phyloP scores from a whole-genome alignment of 2,329 filamentous ascomycete species.

The Colletotrichum sp. region DNA sequence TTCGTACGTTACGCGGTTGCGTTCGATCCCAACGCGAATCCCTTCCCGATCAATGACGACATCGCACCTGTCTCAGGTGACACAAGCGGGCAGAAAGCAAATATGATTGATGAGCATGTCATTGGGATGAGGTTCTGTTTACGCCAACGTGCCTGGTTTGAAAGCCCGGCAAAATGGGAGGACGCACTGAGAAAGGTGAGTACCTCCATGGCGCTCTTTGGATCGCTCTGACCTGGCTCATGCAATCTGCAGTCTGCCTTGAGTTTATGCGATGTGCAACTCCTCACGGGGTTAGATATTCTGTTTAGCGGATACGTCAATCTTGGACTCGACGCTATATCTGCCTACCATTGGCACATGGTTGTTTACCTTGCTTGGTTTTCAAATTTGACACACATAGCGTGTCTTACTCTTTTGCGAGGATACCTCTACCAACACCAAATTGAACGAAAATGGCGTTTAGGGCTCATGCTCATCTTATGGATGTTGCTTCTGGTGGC shows the following conservation, averaged over 20 bases:
- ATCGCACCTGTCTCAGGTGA: background rate
- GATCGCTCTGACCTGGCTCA: background rate
- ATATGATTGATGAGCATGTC: background rate
- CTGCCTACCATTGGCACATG: background rate
- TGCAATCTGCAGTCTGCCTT: background rate
- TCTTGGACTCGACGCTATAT: background rate
- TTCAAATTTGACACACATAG: background rate
- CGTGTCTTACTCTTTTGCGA: background rate
- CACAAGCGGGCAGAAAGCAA: background rate
- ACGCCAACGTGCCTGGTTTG: background rate
- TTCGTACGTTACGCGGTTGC: background rate
- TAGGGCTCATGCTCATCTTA: background rate
- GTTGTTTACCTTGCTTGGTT: background rate
- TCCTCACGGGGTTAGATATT: background rate
- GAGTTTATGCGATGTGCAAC: background rate
- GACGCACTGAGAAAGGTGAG: background rate
- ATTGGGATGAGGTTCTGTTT: background rate
- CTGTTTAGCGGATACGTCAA: background rate
- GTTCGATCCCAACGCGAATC: background rate
- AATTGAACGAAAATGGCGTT: background rate
- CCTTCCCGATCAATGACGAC: background rate
- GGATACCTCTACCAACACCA: background rate
- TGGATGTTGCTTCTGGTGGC: background rate
- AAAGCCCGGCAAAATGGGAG: background rate
- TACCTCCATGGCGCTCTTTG: background rate